Percentiles rank a stretch among this genome's conserved stretches.
Conservation (phyloP, 2,329 filamentous ascomycete genomes). For the Diaporthe humulicola region DNA sequence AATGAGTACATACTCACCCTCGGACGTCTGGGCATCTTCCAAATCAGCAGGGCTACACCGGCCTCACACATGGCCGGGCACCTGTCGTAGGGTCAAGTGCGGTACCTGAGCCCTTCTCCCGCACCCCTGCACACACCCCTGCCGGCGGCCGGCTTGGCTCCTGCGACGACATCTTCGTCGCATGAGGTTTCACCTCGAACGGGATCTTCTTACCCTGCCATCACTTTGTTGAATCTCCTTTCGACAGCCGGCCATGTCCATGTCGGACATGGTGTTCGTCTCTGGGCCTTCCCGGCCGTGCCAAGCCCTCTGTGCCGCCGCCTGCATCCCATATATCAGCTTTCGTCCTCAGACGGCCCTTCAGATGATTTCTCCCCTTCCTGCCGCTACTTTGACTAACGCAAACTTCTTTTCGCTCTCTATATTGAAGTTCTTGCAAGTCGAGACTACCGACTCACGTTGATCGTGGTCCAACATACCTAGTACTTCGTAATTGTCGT, state of each 20-base stretch:
- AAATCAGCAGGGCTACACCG: slow-evolving; percentile 14
- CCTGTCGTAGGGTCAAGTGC: background rate
- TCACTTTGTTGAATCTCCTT: slow-evolving; percentile 26
- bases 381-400: slow-evolving; percentile 31
- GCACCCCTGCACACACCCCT: slow-evolving; percentile 26
- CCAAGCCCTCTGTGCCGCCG: slow-evolving; percentile 30
- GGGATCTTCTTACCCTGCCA: slow-evolving; percentile 46
- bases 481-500: slow-evolving; percentile 36
- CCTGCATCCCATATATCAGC: slow-evolving; percentile 37
- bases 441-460: slow-evolving; percentile 49
- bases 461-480: slow-evolving; percentile 47
- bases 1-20: background rate
- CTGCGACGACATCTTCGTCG: slow-evolving; percentile 46
- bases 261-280: slow-evolving; percentile 30
- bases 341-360: slow-evolving; percentile 26
- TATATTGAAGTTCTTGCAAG: slow-evolving; percentile 43
- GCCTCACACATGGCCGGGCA: slow-evolving; percentile 3
- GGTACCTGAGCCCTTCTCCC: slow-evolving; percentile 40
- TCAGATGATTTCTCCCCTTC: slow-evolving; percentile 29
- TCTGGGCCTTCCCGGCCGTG: slow-evolving; percentile 28
- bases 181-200: slow-evolving; percentile 48
- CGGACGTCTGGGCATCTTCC: slow-evolving; percentile 19
- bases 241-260: slow-evolving; percentile 33
- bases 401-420: slow-evolving; percentile 39
- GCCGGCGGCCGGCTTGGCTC: slow-evolving; percentile 33